Evolutionary conservation across 2,329 filamentous ascomycete species (phyloP).

Genomic region (Macrophomina pseudophaseolina): DNA sequence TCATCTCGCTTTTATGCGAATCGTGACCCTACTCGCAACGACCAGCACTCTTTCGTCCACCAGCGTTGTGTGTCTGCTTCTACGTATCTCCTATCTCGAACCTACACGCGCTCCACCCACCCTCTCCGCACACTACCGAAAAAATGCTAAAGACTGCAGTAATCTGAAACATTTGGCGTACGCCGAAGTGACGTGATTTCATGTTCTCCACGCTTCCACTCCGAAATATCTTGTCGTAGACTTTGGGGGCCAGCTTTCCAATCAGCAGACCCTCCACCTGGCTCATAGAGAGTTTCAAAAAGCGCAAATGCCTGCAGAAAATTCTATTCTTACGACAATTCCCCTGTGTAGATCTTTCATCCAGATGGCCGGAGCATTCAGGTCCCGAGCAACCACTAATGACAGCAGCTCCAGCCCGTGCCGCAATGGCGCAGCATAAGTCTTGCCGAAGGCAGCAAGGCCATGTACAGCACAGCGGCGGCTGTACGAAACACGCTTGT

Average conservation of each 20-base stretch:
- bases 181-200: background rate
- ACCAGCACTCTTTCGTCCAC: background rate
- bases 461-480: background rate
- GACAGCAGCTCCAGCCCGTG: background rate
- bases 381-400: too few relatives aligned
- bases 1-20: background rate
- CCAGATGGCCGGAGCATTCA: background rate
- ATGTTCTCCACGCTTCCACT: background rate
- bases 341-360: background rate
- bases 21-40: too few relatives aligned
- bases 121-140: too few relatives aligned
- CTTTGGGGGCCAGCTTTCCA: background rate
- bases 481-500: background rate
- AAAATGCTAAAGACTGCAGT: too few relatives aligned
- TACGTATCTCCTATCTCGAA: background rate
- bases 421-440: background rate
- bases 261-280: background rate
- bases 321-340: conserved; percentile 2
- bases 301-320: background rate
- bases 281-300: background rate
- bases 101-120: background rate
- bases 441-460: background rate
- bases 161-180: too few relatives aligned
- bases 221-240: background rate
- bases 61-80: background rate